Evolutionary conservation across 2,329 filamentous ascomycete species (phyloP).

Genomic region (Exophiala aquamarina): DNA sequence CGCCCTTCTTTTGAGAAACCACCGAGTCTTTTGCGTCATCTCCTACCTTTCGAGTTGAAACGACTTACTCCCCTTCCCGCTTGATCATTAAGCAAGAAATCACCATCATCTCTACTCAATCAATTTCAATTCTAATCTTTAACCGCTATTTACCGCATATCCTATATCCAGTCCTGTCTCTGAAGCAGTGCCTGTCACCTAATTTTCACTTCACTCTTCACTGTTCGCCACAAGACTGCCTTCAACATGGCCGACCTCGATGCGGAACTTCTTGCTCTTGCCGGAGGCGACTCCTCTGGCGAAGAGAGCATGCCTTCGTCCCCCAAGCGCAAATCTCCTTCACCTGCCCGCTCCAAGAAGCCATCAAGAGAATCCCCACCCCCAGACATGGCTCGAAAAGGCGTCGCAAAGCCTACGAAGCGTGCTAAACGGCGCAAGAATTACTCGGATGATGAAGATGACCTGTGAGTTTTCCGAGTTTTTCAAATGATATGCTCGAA

Average conservation of each 20-base stretch:
- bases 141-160: no score
- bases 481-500: slow-evolving; percentile 3
- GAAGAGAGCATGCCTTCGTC: slow-evolving; percentile 54
- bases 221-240: slow-evolving; percentile 5
- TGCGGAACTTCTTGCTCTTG: slow-evolving; percentile 89
- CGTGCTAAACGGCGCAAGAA: slow-evolving; percentile 49
- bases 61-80: no score
- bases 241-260: slow-evolving; percentile 79
- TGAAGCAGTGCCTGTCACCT: no score
- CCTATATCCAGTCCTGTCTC: no score
- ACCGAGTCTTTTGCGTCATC: no score
- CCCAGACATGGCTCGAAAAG: slow-evolving; percentile 49
- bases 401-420: slow-evolving; percentile 42
- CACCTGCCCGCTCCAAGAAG: slow-evolving; percentile 48
- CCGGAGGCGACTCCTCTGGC: slow-evolving; percentile 67
- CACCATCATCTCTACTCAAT: no score
- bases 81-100: no score
- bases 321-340: slow-evolving; percentile 58
- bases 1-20: no score
- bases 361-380: slow-evolving; percentile 44
- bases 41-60: no score
- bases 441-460: slow-evolving; percentile 73
- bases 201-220: not conserved
- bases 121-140: no score
- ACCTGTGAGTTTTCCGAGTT: slow-evolving; percentile 60